A percentile compares a stretch with the other conserved stretches of the same genome.
phyloP scores from a whole-genome alignment of 129 eudicot genomes.

The Flaveria sonorensis region DNA sequence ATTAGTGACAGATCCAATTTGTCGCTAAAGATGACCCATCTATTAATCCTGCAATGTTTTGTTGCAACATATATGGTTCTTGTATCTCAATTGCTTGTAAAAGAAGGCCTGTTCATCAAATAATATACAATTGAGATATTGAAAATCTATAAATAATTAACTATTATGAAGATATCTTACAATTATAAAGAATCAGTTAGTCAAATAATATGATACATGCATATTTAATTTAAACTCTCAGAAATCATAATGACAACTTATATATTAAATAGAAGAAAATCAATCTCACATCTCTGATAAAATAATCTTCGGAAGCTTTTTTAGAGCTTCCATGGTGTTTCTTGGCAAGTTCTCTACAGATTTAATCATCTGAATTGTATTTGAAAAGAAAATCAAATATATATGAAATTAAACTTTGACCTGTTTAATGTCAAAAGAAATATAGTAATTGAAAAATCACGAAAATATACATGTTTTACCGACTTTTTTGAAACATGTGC shows the following conservation, averaged over 20 bases:
- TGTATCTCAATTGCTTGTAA: too few species aligned
- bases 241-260: neutral
- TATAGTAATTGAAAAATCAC: neutral
- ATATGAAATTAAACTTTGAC: neutral
- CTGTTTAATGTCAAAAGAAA: neutral
- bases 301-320: constrained; percentile 84
- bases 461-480: too few species aligned
- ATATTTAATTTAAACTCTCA: too few species aligned
- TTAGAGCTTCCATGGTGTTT: constrained; percentile 67
- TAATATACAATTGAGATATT: too few species aligned
- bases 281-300: constrained; percentile 56
- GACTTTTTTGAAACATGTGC: too few species aligned
- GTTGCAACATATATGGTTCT: too few species aligned
- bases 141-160: too few species aligned
- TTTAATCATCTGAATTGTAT: constrained; percentile 66
- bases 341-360: constrained; percentile 55
- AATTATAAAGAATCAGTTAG: neutral
- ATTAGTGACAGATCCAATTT: too few species aligned
- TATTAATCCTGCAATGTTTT: too few species aligned
- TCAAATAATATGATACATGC: neutral
- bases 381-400: neutral
- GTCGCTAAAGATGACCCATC: too few species aligned
- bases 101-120: too few species aligned
- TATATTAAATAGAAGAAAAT: constrained; percentile 23
- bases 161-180: too few species aligned